A percentile compares a stretch with the other conserved stretches of the same genome.
phyloP scores from a whole-genome alignment of 805 yeast species.

The Wickerhamomyces rabaulensis region DNA sequence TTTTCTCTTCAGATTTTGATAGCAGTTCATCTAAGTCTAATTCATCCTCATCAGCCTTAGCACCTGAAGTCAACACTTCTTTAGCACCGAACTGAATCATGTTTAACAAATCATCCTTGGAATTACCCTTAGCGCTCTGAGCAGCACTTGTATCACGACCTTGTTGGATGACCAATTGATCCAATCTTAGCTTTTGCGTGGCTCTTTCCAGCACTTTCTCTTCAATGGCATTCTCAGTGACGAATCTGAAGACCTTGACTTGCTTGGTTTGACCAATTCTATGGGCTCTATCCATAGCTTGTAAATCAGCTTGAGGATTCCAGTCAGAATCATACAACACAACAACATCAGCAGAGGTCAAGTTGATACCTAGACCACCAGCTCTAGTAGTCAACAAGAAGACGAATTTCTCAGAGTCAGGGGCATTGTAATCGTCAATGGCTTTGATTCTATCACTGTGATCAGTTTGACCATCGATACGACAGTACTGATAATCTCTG shows the following conservation, averaged over 20 bases:
- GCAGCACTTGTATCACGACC: constrained; percentile 39
- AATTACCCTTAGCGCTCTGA: constrained; percentile 33
- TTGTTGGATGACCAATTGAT: constrained; percentile 79
- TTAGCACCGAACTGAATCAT: constrained; percentile 86
- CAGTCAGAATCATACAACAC: constrained; percentile 76
- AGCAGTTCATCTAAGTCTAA: constrained; percentile 59
- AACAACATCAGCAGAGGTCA: constrained; percentile 77
- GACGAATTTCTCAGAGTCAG: constrained; percentile 66
- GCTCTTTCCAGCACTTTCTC: constrained; percentile 81
- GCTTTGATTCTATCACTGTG: constrained; percentile 71
- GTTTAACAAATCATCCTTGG: constrained; percentile 67
- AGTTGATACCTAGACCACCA: constrained; percentile 84
- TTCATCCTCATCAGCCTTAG: constrained; percentile 36
- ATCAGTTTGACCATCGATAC: constrained; percentile 82
- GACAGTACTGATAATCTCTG: constrained; percentile 64
- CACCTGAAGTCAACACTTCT: constrained; percentile 37
- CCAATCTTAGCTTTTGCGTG: constrained; percentile 70
- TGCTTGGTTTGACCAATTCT: constrained; percentile 85
- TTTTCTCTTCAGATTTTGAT: constrained; percentile 55
- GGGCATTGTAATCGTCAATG: constrained; percentile 76
- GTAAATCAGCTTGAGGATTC: constrained; percentile 88
- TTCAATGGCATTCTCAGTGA: constrained; percentile 79
- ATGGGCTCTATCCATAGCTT: constrained; percentile 88
- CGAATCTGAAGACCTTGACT: constrained; percentile 71
- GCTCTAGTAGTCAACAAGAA: constrained; percentile 80